Evolutionary conservation across 192 early-diverging fungal genomes (phyloP).

Genomic region (Umbelopsis vinacea): DNA sequence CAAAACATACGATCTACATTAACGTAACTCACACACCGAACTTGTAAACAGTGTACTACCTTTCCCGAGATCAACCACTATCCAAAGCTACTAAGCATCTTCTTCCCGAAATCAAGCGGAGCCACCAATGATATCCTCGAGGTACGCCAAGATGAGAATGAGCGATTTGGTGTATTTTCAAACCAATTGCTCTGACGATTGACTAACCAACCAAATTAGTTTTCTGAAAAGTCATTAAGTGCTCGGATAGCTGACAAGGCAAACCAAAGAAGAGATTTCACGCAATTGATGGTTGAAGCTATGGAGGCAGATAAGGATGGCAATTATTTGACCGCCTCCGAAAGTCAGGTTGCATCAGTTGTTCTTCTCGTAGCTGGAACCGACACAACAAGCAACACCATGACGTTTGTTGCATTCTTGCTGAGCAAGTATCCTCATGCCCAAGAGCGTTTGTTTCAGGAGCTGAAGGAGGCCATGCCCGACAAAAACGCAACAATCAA

Average conservation of each 20-base stretch:
- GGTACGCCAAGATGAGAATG: not conserved
- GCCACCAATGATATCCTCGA: not conserved
- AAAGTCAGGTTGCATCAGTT: slow-evolving; percentile 10
- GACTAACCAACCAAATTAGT: not conserved
- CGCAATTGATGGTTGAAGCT: not conserved
- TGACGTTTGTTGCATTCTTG: slow-evolving; percentile 18
- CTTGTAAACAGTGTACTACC: not conserved
- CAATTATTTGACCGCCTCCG: slow-evolving; percentile 1
- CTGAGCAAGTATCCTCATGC: slow-evolving; percentile 18
- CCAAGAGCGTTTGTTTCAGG: slow-evolving; percentile 19
- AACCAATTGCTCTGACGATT: not conserved
- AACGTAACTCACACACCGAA: not conserved
- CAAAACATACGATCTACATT: too few species aligned
- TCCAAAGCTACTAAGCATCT: not conserved
- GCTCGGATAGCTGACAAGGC: not conserved
- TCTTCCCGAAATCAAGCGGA: not conserved
- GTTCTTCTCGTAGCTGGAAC: slow-evolving; percentile 28
- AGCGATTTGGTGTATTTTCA: not conserved
- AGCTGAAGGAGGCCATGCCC: slow-evolving; percentile 15
- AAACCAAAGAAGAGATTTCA: not conserved
- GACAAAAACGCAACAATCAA: not conserved
- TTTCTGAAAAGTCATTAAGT: not conserved
- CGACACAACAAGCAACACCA: slow-evolving; percentile 27
- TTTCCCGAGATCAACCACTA: not conserved
- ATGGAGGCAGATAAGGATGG: not conserved